Evolutionary conservation across 495 filamentous ascomycete species (phyloP), one percentile per base, ranked within the genome.

Genomic region (Penicillium alfredii): DNA sequence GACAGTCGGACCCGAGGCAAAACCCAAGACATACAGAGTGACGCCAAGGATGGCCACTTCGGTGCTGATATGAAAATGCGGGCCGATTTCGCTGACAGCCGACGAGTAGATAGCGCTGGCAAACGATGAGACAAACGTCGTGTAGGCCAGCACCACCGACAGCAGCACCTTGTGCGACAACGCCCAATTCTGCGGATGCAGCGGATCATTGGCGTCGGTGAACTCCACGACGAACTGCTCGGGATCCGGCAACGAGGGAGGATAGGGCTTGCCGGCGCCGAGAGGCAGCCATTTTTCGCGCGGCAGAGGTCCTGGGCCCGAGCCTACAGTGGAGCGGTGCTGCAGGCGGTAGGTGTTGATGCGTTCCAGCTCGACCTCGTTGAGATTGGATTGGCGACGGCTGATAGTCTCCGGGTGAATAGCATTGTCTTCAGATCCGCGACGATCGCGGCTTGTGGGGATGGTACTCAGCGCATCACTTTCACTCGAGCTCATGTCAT

Each of bases 201-300:
- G 18, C 1, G 70, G 71, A 47, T 77, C 72, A 22, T 73, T 47
- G 2, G 47, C 49, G n/a, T 66, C 74, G 12, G 61, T 61, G 42
- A 74, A 77, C 26, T 77, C 71, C 4, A 77, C 72, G 2, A 77
- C 55, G 34, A 74, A 76, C 36, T 71, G 63, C 27, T 68, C 56
- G 3, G 56, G 53, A 21, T 66, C 62, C 7, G 71, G 71, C 4
- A 74, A 49, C 3, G 38, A 20, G 3, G 64, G 64, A 0, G 72
- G 71, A 40, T 67, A 73, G 3, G 63, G 65, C 40, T 60, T 67
- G 0, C 55, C 63, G 20, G 53, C 61, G 6, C 63, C 63, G 33
- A 67, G 54, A 3, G 63, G 50, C 1, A 66, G 44, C 58, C 58
- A 60, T 36, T 52, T 16, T 9, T 54, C 47, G 1, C 40, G 46